Base-by-base conservation (phyloP, 2,329 filamentous ascomycete genomes). In the Catunica adiposa region DNA sequence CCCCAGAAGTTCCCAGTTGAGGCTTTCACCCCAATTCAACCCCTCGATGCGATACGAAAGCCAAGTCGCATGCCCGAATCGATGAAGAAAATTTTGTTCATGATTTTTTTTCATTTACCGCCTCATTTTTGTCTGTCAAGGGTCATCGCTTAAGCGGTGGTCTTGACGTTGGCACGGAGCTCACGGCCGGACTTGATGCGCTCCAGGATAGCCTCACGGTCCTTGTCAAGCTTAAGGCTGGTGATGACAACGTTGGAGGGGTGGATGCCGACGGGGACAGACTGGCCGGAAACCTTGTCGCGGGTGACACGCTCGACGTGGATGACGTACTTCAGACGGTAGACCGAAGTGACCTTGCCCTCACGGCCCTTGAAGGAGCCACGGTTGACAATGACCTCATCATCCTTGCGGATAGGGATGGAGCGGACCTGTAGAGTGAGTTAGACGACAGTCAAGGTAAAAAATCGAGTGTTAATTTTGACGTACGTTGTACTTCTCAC, bases 171-270 rank as follows among this genome's bases (percentile, higher is more conserved):
- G 71, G 75, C 75, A 70, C 76, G 76, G 69, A 81, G 77, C 76
- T 90, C 86, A 62, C 86, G 83, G 68, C 86, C 87, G 64, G 76
- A 73, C 75, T 83, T 83, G 77, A 86, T 88, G 74, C 87, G 82
- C 76, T 87, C 86, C 66, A 94, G 78, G 69, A 92, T 92, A 71
- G 75, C 77, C 80, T 92, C 86, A 65, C 87, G 84, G 76, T 94
- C 86, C 83, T 92, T 90, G 80, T 92, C 86, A 68, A 96, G 80
- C 86, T 97, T 95, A 73, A 97, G 82, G 83, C 96, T 96, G 77
- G 84, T 95, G 79, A 98, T 86, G 77, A 95, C 84, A 65, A 95
- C 88, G 76, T 97, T 97, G 76, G 86, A 94, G 68, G 92, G 84
- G 76, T 90, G 86, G 74, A 98, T 83, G 73, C 88, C 88, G 70